Conservation (phyloP, 805 yeast genomes). For the Candida wancherniae region DNA sequence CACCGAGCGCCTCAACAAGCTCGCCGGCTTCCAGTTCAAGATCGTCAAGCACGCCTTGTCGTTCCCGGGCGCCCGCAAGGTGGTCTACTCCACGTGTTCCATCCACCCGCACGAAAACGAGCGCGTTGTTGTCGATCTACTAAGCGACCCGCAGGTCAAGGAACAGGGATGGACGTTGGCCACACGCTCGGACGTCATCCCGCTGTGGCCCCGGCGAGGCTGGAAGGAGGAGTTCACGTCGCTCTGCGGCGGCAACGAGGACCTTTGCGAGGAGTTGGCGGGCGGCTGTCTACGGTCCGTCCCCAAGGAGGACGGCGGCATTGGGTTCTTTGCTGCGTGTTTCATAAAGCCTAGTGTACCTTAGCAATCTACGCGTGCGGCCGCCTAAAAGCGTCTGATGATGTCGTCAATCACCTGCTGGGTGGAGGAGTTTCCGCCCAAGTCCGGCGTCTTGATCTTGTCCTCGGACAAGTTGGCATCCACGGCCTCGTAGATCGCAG, state of each 20-base stretch:
- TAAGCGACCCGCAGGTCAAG: conserved; percentile 61
- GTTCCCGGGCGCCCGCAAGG: conserved; percentile 70
- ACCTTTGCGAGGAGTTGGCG: conserved; percentile 47
- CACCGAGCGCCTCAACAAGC: conserved; percentile 59
- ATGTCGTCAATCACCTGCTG: conserved; percentile 85
- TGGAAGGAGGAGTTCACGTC: conserved; percentile 58
- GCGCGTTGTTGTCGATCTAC: conserved; percentile 75
- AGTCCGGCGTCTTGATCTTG: conserved; percentile 81
- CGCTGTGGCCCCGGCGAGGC: conserved; percentile 87
- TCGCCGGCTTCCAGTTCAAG: conserved; percentile 81
- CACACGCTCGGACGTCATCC: conserved; percentile 58
- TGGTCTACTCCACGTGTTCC: conserved; percentile 95
- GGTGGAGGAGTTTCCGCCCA: conserved; percentile 88
- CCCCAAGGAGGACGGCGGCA: conserved; percentile 94
- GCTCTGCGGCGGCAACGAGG: conserved; percentile 38
- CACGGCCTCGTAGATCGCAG: conserved; percentile 88
- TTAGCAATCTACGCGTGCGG: too few relatives aligned
- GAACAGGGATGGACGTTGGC: conserved; percentile 72
- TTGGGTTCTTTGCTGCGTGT: conserved; percentile 95
- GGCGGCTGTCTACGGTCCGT: conserved; percentile 82
- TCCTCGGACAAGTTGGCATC: conserved; percentile 87
- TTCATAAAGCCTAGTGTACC: too few relatives aligned
- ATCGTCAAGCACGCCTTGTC: conserved; percentile 84
- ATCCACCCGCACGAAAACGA: conserved; percentile 93
- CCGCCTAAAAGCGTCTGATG: conserved; percentile 41